These are phyloP conservation scores for Solanum aculeatissimum DNA, from an alignment of 305 asterid species.

Conservation along the genomic window DNA sequence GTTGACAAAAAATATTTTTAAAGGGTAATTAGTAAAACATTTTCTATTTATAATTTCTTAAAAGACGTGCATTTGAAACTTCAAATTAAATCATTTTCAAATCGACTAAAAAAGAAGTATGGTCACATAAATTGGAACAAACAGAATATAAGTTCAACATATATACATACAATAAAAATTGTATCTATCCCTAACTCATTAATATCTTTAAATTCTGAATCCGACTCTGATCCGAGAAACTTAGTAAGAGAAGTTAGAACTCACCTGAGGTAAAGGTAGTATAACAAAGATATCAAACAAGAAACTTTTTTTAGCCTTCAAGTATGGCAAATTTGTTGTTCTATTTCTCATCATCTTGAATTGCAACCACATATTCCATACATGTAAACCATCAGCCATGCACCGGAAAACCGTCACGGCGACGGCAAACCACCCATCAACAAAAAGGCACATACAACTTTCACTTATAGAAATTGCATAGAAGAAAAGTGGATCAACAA, in stretches of 20 bases:
- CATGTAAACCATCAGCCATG: constrained; percentile 71
- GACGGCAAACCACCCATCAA: constrained; percentile 91
- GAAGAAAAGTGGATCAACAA: constrained; percentile 86
- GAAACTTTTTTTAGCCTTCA: constrained; percentile 51
- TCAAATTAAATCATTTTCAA: too few relatives aligned
- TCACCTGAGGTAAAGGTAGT: constrained; percentile 90
- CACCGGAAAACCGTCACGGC: constrained; percentile 76
- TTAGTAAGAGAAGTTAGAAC: background rate
- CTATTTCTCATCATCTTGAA: constrained; percentile 37
- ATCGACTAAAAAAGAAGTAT: background rate
- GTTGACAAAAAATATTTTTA: too few relatives aligned
- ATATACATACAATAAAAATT: background rate
- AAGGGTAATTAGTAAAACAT: too few relatives aligned
- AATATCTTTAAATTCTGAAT: background rate
- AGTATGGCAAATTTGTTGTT: constrained; percentile 18
- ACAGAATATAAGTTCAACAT: background rate
- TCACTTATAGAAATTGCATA: constrained; percentile 76
- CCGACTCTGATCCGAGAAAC: background rate
- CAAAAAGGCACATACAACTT: constrained; percentile 68
- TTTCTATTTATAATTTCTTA: too few relatives aligned
- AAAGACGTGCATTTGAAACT: background rate
- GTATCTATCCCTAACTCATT: background rate
- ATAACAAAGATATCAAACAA: constrained; percentile 71
- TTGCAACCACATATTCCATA: constrained; percentile 83
- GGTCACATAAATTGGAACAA: background rate